Evolutionary conservation across 768 basidiomycete genomes (phyloP).

Genomic region (Kondoa subrosea): DNA sequence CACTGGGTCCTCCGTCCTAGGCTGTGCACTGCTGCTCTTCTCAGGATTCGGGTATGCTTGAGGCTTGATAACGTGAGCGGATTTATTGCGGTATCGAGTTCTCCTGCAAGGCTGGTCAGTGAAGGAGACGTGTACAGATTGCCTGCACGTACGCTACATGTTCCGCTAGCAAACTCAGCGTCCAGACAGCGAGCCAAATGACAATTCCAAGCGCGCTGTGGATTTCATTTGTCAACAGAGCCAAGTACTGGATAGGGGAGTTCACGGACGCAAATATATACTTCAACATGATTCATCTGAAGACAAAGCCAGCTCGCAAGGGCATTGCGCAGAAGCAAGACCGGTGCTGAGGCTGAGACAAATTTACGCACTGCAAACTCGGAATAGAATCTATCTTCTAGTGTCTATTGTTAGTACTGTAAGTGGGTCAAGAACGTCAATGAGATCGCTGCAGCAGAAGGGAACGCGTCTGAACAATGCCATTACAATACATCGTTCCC

Average conservation of each 20-base stretch:
- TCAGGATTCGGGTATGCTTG: not conserved
- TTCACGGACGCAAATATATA: too few species aligned
- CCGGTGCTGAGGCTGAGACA: too few species aligned
- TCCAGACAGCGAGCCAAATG: not conserved
- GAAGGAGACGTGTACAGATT: not conserved
- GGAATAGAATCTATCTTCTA: too few species aligned
- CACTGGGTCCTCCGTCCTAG: slow-evolving; percentile 33
- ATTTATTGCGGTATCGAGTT: slow-evolving; percentile 54
- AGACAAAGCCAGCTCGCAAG: too few species aligned
- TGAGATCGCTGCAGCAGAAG: not conserved
- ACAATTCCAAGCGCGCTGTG: too few species aligned
- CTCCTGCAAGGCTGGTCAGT: slow-evolving; percentile 39
- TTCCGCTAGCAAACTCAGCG: not conserved
- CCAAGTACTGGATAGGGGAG: too few species aligned
- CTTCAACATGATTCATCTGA: too few species aligned
- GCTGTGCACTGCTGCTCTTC: slow-evolving; percentile 36
- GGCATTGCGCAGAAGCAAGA: too few species aligned
- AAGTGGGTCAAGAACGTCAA: too few species aligned
- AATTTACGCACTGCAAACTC: too few species aligned
- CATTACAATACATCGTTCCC: not conserved
- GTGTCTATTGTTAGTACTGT: too few species aligned
- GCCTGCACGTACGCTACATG: not conserved
- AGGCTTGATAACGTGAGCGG: slow-evolving; percentile 33
- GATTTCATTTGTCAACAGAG: too few species aligned
- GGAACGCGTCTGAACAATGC: not conserved